phyloP scores from a whole-genome alignment of 1,284 basidiomycete species.

The Rhizoctonia solani region DNA sequence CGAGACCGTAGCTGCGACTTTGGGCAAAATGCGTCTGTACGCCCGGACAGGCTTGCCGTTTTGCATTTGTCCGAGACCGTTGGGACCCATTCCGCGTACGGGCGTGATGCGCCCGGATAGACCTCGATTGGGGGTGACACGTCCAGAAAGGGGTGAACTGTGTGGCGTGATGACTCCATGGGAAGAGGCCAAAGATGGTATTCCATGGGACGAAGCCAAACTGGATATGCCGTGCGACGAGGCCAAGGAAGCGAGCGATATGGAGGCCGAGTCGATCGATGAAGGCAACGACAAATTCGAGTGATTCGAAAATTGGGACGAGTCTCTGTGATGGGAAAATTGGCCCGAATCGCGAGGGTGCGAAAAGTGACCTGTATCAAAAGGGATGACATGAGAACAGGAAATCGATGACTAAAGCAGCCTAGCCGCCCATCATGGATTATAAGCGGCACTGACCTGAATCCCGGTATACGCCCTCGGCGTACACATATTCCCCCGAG shows the following conservation, averaged over 20 bases:
- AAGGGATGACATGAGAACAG: no score
- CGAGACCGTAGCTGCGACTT: conserved; percentile 30
- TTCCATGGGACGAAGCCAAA: conserved; percentile 24
- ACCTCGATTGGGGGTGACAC: no score
- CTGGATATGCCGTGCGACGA: conserved; percentile 25
- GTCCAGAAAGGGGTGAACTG: conserved; percentile 6
- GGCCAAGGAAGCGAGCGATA: conserved; percentile 16
- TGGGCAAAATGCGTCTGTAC: conserved; percentile 30
- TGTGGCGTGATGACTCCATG: conserved; percentile 3
- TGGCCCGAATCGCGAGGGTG: neutral
- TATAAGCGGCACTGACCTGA: neutral
- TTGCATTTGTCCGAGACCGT: neutral
- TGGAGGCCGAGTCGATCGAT: conserved; percentile 31
- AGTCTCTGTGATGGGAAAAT: neutral
- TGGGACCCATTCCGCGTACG: conserved; percentile 11
- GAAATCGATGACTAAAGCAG: no score
- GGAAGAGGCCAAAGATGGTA: conserved; percentile 3
- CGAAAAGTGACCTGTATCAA: neutral
- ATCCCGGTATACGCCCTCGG: no score
- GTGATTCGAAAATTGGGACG: conserved; percentile 30
- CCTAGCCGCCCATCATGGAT: conserved; percentile 1
- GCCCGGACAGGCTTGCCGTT: conserved; percentile 21
- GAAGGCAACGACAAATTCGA: conserved; percentile 30
- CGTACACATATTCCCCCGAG: conserved; percentile 28
- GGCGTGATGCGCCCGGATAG: conserved; percentile 19